These are phyloP conservation scores for Fusarium graminum DNA, from an alignment of 2,329 filamentous ascomycete genomes.

Conservation along the genomic window DNA sequence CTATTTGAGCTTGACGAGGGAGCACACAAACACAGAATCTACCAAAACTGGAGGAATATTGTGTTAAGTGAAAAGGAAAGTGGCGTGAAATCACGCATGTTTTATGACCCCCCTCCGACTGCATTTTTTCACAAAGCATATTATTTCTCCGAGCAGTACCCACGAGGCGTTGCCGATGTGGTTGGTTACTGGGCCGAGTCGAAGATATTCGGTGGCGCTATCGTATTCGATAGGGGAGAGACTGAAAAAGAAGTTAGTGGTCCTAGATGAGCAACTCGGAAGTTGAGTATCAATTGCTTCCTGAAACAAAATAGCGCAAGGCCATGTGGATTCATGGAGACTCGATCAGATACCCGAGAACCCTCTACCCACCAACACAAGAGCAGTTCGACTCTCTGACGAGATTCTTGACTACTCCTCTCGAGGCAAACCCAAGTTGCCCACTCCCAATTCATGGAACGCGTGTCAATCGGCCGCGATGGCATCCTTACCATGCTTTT, in stretches of 20 bases:
- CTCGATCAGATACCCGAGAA: background rate
- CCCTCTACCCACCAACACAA: conserved; percentile 27
- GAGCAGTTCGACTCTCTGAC: conserved; percentile 14
- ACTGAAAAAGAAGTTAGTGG: conserved; percentile 12
- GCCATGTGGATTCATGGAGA: conserved; percentile 30
- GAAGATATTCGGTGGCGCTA: conserved; percentile 21
- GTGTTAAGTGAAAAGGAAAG: background rate
- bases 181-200: conserved; percentile 33
- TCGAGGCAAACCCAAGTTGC: fast-evolving
- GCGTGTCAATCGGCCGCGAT: conserved; percentile 22
- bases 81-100: background rate
- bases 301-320: conserved; percentile 3
- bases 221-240: conserved; percentile 28
- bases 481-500: conserved; percentile 27
- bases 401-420: background rate
- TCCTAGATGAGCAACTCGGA: fast-evolving
- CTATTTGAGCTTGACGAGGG: conserved; percentile 23
- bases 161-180: conserved; percentile 10
- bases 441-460: conserved; percentile 27
- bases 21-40: conserved; percentile 15
- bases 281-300: fast-evolving
- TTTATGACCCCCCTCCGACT: background rate
- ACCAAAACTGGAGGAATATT: conserved; percentile 10
- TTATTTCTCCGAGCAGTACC: conserved; percentile 21
- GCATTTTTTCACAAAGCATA: conserved; percentile 24